phyloP scores from a whole-genome alignment of 805 yeast species.

The Ogataea parapolymorpha region DNA sequence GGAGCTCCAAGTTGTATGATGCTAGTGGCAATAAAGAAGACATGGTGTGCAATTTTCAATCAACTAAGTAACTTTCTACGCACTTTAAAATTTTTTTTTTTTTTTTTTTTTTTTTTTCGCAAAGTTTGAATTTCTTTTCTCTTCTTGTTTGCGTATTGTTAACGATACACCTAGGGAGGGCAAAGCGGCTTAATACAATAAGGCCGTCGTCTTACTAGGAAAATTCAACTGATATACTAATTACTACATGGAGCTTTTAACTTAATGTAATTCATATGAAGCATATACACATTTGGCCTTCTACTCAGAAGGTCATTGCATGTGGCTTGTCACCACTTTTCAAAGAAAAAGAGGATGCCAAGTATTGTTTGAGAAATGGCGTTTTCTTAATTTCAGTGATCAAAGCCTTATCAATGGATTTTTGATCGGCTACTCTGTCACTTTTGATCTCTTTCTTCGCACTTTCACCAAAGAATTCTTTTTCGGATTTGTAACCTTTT shows the following conservation, averaged over 20 bases:
- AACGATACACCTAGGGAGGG: not conserved
- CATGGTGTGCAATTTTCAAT: conserved; percentile 38
- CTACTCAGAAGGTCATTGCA: conserved; percentile 85
- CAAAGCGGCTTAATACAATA: not conserved
- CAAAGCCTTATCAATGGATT: conserved; percentile 88
- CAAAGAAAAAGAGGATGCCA: conserved; percentile 92
- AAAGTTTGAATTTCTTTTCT: not conserved
- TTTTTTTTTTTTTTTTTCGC: conserved; percentile 2
- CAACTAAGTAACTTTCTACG: too few species aligned
- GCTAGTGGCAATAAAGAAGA: conserved; percentile 78
- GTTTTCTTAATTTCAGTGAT: conserved; percentile 94
- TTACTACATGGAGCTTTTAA: not conserved
- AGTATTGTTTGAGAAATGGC: conserved; percentile 94
- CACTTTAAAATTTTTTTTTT: conserved; percentile 2
- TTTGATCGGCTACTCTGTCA: conserved; percentile 96
- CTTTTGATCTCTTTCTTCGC: conserved; percentile 87
- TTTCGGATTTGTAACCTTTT: conserved; percentile 82
- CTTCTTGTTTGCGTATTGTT: not conserved
- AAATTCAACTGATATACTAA: too few species aligned
- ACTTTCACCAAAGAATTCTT: conserved; percentile 81
- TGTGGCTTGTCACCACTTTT: conserved; percentile 99
- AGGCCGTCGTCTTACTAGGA: too few species aligned
- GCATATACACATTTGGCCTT: not conserved
- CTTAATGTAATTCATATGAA: not conserved
- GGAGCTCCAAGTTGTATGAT: conserved; percentile 77